Evolutionary conservation across 2,329 filamentous ascomycete genomes (phyloP).

Genomic region (Dendryphion nanum): DNA sequence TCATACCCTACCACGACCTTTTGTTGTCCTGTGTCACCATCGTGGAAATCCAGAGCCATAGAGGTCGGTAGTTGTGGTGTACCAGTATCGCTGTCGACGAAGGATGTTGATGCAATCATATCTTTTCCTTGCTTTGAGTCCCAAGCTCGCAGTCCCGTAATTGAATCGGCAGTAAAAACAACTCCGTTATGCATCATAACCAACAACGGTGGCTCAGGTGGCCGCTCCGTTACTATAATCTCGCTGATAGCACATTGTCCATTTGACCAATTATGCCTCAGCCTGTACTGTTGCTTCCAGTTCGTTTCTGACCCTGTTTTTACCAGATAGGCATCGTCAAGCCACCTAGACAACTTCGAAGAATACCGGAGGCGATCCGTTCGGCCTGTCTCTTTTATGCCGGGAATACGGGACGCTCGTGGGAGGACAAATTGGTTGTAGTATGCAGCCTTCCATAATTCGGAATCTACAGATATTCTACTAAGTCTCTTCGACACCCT

Average conservation of each 20-base stretch:
- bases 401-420: conserved; percentile 72
- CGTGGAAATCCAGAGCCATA: conserved; percentile 59
- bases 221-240: conserved; percentile 59
- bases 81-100: conserved; percentile 14
- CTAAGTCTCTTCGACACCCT: conserved; percentile 75
- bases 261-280: conserved; percentile 86
- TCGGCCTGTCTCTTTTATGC: conserved; percentile 50
- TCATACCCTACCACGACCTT: conserved; percentile 37
- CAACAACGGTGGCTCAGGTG: conserved; percentile 60
- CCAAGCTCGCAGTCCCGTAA: conserved; percentile 75
- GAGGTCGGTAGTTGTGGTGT: conserved; percentile 53
- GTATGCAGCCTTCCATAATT: conserved; percentile 89
- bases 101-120: conserved; percentile 53
- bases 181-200: conserved; percentile 76
- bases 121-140: conserved; percentile 60
- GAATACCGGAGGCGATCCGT: conserved; percentile 49
- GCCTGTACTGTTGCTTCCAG: conserved; percentile 87
- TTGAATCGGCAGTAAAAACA: conserved; percentile 71
- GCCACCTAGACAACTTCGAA: conserved; percentile 59
- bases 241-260: conserved; percentile 80
- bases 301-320: conserved; percentile 55
- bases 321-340: conserved; percentile 59
- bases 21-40: conserved; percentile 25
- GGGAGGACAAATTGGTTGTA: conserved; percentile 84
- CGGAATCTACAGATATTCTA: conserved; percentile 72